Evolutionary conservation across 116 monocot genomes (phyloP).

Genomic region (Dioscorea cayenensis): DNA sequence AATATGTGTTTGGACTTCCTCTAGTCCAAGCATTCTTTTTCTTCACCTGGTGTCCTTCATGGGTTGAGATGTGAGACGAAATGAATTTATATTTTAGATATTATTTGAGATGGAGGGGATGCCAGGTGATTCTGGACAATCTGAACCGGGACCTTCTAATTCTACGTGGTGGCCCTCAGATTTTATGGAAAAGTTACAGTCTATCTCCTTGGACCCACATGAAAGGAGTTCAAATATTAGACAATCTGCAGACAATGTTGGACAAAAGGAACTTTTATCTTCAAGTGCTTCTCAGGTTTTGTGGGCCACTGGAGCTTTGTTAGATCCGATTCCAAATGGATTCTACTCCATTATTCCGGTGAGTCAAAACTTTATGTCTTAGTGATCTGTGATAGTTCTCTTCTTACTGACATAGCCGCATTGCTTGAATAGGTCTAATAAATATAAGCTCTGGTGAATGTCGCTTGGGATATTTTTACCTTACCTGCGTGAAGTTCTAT

Average conservation of each 20-base stretch:
- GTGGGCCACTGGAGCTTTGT: constrained; percentile 81
- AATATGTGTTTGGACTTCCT: neutral
- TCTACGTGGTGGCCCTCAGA: constrained; percentile 42
- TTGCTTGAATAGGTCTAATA: neutral
- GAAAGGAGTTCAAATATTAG: constrained; percentile 21
- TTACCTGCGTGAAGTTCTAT: neutral
- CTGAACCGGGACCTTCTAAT: constrained; percentile 35
- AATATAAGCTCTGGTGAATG: neutral
- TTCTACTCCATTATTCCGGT: constrained; percentile 91
- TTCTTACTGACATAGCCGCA: neutral
- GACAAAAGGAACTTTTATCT: constrained; percentile 31
- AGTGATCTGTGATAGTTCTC: neutral
- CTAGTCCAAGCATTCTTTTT: neutral
- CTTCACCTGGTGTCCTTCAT: neutral
- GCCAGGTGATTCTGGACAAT: constrained; percentile 41
- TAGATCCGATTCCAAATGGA: constrained; percentile 82
- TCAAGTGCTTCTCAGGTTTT: constrained; percentile 68
- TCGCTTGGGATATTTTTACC: neutral
- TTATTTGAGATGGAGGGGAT: constrained; percentile 47
- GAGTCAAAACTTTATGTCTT: constrained; percentile 10
- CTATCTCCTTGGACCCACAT: constrained; percentile 28
- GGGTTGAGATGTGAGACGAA: constrained; percentile 19
- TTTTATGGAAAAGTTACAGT: constrained; percentile 32
- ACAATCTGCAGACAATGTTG: constrained; percentile 10
- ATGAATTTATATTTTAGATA: constrained; percentile 32